Evolutionary conservation across 176 grass and related monocot species (phyloP), one percentile per base, ranked within the genome.

Genomic region (Zea luxurians): DNA sequence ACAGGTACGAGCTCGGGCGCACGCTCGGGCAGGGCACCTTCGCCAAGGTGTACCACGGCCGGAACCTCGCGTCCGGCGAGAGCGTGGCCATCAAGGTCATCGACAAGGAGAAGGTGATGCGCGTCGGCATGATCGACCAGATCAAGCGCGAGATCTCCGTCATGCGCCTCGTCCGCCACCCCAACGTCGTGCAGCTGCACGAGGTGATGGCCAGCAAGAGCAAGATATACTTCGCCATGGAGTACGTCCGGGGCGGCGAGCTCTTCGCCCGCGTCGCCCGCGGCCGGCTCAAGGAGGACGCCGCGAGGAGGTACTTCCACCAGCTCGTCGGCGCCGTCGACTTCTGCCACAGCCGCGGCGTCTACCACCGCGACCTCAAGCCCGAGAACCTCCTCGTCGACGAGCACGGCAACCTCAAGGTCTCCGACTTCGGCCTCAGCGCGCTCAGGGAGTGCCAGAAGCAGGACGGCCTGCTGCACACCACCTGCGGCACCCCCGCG

Each of bases 161-260:
- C 45, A 93, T 97, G 86, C 86, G 91, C 52, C 86, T 89, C 0
- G 86, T 93, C 38, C 91, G 88, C 66, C 93, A 97, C 44, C 91
- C 91, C 54, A 91, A 97, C 16, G 55, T 97, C 21, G 91, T 97
- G 40, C 94, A 97, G 71, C 91, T 97, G 27, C 88, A 93, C 1
- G 94, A 97, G 85, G 91, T 93, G 72, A 97, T 97, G 94, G 94
- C 94, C 65, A 97, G 83, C 84, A 97, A 93, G 86, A 89, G 71
- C 75, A 93, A 91, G 82, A 97, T 97, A 80, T 97, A 93, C 80
- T 97, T 93, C 3, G 84, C 88, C 17, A 93, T 97, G 89, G 93
- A 97, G 84, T 97, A 97, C 16, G 86, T 97, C 48, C 81, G 83
- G 10, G 91, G 93, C 0, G 89, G 91, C 2, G 93, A 97, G 79